Percentiles rank a stretch among this genome's conserved stretches.
phyloP scores from a whole-genome alignment of 2,329 filamentous ascomycete species.

The Hymenoscyphus infarciens region DNA sequence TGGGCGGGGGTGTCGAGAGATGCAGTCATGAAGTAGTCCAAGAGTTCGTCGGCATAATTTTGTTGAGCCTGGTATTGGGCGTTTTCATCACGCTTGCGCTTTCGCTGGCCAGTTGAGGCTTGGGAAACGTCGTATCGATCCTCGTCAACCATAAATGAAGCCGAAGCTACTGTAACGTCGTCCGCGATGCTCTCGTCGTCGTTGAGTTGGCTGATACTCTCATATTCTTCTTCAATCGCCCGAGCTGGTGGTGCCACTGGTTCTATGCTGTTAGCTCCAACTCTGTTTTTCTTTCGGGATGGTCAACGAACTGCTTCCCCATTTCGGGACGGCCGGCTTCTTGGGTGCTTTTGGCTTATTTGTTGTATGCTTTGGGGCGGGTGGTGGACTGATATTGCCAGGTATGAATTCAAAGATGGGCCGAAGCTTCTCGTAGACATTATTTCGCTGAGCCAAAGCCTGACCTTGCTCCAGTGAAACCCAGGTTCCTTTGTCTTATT shows the following conservation, averaged over 20 bases:
- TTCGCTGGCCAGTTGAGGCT: slow-evolving; percentile 58
- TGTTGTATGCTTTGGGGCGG: slow-evolving; percentile 87
- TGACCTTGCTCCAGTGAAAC: slow-evolving; percentile 83
- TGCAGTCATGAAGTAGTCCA: slow-evolving; percentile 93
- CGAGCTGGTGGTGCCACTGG: slow-evolving; percentile 39
- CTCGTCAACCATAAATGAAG: slow-evolving; percentile 81
- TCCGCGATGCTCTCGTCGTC: slow-evolving; percentile 76
- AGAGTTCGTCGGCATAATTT: slow-evolving; percentile 84
- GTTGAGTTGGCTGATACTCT: slow-evolving; percentile 60
- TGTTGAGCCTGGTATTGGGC: slow-evolving; percentile 74
- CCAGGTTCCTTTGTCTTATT: slow-evolving; percentile 70
- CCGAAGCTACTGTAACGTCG: slow-evolving; percentile 77
- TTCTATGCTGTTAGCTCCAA: slow-evolving; percentile 33
- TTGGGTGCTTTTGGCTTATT: slow-evolving; percentile 79
- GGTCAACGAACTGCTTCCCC: slow-evolving; percentile 42
- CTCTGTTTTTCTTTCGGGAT: slow-evolving; percentile 9
- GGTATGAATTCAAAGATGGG: slow-evolving; percentile 88
- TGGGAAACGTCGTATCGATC: slow-evolving; percentile 71
- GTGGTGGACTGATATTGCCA: slow-evolving; percentile 83
- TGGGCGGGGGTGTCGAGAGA: slow-evolving; percentile 60
- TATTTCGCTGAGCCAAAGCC: slow-evolving; percentile 80
- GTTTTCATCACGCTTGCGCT: slow-evolving; percentile 73
- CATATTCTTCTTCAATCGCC: slow-evolving; percentile 59
- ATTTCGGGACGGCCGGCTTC: slow-evolving; percentile 61
- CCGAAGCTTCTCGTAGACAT: slow-evolving; percentile 75